Evolutionary conservation across 306 rosid genomes (phyloP).

Genomic region (Cucumis sativus): DNA sequence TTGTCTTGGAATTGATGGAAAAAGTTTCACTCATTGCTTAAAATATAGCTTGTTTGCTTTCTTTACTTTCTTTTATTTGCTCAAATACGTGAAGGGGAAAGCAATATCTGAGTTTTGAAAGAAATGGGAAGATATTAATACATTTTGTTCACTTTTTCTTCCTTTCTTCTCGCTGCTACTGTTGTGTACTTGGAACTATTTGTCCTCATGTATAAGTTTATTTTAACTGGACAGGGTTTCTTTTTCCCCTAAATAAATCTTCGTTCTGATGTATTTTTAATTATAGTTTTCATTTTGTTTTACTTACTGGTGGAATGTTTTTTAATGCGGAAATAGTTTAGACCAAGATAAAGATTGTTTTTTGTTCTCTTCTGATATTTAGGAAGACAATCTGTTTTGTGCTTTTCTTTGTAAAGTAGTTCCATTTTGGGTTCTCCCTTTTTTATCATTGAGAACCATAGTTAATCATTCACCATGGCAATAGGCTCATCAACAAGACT

Average conservation of each 20-base stretch:
- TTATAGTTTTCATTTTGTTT: not conserved
- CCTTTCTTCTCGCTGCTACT: not conserved
- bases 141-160: not conserved
- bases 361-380: conserved; percentile 4
- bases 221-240: not conserved
- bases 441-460: not conserved
- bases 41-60: not conserved
- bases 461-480: conserved; percentile 6
- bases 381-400: conserved; percentile 3
- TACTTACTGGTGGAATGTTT: not conserved
- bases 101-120: not conserved
- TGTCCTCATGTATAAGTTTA: not conserved
- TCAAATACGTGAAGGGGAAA: not conserved
- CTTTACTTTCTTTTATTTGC: not conserved
- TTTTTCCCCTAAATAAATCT: not conserved
- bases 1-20: not conserved
- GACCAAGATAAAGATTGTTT: not conserved
- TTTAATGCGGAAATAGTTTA: not conserved
- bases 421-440: not conserved
- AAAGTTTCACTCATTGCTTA: not conserved
- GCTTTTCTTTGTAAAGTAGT: not conserved
- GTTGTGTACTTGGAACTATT: not conserved
- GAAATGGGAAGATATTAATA: not conserved
- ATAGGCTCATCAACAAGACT: not conserved
- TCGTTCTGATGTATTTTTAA: not conserved